Base-by-base conservation (phyloP, 2,329 filamentous ascomycete genomes). In the Samsoniella hepiali region DNA sequence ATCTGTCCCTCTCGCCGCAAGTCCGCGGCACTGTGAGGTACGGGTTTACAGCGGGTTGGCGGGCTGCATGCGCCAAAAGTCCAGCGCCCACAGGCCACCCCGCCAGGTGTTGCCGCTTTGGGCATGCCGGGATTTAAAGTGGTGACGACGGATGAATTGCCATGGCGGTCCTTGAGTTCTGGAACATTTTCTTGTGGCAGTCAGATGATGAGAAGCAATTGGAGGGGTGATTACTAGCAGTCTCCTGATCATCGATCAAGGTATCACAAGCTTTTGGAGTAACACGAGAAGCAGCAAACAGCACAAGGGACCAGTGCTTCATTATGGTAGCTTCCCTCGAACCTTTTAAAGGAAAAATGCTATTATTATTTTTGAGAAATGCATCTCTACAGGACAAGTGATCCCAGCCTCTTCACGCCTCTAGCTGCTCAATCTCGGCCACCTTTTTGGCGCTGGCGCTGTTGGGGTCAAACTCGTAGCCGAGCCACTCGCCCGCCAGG, bases 401-500 rank as follows among this genome's bases (percentile, higher is more conserved):
- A 22, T 22, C 1, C 1, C 22, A 36, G 36, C 36, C 11, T 40
- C 22, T 9, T 58, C 54, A 64, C 44, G 5, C 71, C 69, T 81
- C 78, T 27, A 81, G 67, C 57, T 75, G 69, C 31, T 64, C 70
- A 65, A 81, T 81, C 53, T 73, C 79, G 9, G 77, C 73, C 9
- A 81, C 79, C 70, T 81, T 81, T 32, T 74, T 75, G 0, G 79
- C 79, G 63, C 79, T 81, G 29, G 77, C 75, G 62, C 76, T 77
- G 45, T 76, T 78, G 50, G 82, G 79, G 75, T 96, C 91, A 76
- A 95, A 95, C 64, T 86, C 81, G 75, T 95, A 93, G n/a, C 86
- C 89, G 40, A 96, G 74, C 91, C 91, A 96, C 80, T 96, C 91
- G 73, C 82, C 87, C 0, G 87, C 91, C 69, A 96, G 74, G 70